Percentiles rank a stretch among this genome's conserved stretches.
Evolutionary conservation across 192 early-diverging fungal genomes (phyloP).

Genomic region (Chytriomyces hyalinus): DNA sequence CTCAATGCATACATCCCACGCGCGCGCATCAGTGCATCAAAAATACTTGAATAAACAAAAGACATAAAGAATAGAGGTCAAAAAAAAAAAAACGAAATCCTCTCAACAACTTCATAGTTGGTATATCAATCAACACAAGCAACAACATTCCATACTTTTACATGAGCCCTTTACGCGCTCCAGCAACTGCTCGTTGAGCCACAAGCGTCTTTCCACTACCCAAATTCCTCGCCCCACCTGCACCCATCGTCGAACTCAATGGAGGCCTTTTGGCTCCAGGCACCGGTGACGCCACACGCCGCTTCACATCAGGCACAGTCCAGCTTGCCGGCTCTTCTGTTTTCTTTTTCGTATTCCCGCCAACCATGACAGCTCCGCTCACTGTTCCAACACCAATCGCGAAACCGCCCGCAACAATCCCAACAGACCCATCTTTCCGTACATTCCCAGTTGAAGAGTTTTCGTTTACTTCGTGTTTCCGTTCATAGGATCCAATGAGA

Average conservation of each 20-base stretch:
- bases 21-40: too few species aligned
- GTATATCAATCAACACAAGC: too few species aligned
- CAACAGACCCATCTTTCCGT: not conserved
- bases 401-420: slow-evolving; percentile 5
- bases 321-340: not conserved
- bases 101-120: too few species aligned
- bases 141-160: not conserved
- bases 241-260: not conserved
- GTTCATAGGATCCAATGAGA: not conserved
- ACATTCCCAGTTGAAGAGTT: not conserved
- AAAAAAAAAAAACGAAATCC: too few species aligned
- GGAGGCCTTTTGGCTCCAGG: not conserved
- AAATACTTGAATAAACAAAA: too few species aligned
- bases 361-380: slow-evolving; percentile 6
- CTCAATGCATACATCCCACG: too few species aligned
- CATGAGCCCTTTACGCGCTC: not conserved
- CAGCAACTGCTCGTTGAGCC: not conserved
- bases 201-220: not conserved
- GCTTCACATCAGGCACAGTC: not conserved
- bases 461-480: not conserved
- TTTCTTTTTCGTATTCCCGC: not conserved
- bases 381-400: slow-evolving; percentile 7
- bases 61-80: too few species aligned
- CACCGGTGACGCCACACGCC: not conserved
- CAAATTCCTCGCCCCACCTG: not conserved